phyloP scores from a whole-genome alignment of 805 yeast genomes.

The Millerago galiae region DNA sequence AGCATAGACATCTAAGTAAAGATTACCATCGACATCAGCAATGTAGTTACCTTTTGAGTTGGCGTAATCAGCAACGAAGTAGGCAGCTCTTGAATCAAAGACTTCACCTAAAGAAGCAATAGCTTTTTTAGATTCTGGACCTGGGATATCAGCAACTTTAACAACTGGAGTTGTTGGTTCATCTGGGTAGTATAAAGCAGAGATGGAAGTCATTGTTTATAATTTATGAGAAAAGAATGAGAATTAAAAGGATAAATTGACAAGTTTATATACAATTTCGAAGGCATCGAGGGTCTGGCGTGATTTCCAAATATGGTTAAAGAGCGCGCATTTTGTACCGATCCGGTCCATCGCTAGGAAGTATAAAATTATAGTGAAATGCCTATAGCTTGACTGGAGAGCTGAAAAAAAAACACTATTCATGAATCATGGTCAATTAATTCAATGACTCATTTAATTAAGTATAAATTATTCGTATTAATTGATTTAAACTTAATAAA shows the following conservation, averaged over 20 bases:
- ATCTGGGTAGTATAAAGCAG: slow-evolving; percentile 59
- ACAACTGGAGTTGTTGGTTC: slow-evolving; percentile 75
- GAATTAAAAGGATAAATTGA: background rate
- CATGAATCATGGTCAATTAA: no score
- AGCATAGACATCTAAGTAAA: slow-evolving; percentile 66
- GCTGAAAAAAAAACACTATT: background rate
- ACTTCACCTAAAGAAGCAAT: slow-evolving; percentile 51
- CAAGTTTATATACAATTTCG: background rate
- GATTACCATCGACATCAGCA: slow-evolving; percentile 75
- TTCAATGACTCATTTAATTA: no score
- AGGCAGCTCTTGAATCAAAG: slow-evolving; percentile 66
- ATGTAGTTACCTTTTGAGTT: slow-evolving; percentile 76
- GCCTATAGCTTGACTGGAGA: background rate
- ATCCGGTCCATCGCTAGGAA: background rate
- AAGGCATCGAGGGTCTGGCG: background rate
- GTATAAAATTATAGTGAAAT: background rate
- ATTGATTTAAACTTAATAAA: no score
- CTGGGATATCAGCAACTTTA: slow-evolving; percentile 59
- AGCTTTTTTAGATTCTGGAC: slow-evolving; percentile 56
- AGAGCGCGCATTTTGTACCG: background rate
- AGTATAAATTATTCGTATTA: no score
- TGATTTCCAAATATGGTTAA: background rate
- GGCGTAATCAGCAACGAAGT: slow-evolving; percentile 70
- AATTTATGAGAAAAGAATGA: background rate
- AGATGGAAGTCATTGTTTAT: slow-evolving; percentile 35